These are phyloP conservation scores for Cryptococcus jaspeensis DNA, from an alignment of 1,284 basidiomycete genomes.

Conservation along the genomic window DNA sequence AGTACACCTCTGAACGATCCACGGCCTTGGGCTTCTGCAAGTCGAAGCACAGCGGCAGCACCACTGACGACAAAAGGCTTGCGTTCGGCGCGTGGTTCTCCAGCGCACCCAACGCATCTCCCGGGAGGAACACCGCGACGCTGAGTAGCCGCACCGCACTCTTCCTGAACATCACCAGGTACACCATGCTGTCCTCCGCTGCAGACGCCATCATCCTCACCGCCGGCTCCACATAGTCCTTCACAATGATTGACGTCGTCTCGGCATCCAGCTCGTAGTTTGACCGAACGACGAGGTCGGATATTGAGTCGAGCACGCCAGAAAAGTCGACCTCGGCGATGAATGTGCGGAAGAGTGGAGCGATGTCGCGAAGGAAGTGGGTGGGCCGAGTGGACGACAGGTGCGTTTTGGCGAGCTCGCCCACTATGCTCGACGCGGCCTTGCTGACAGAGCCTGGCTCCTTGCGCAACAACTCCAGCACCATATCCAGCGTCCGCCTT, in stretches of 20 bases:
- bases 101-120: slow-evolving; percentile 61
- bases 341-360: slow-evolving; percentile 61
- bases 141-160: slow-evolving; percentile 60
- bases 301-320: slow-evolving; percentile 60
- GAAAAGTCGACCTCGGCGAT: slow-evolving; percentile 62
- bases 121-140: slow-evolving; percentile 58
- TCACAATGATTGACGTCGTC: slow-evolving; percentile 61
- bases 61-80: slow-evolving; percentile 57
- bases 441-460: slow-evolving; percentile 22
- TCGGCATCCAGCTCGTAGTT: slow-evolving; percentile 57
- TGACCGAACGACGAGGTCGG: slow-evolving; percentile 55
- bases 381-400: slow-evolving; percentile 51
- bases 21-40: slow-evolving; percentile 42
- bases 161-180: slow-evolving; percentile 55
- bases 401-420: slow-evolving; percentile 31
- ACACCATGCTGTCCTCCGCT: slow-evolving; percentile 58
- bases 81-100: slow-evolving; percentile 60
- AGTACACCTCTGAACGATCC: slow-evolving; percentile 54
- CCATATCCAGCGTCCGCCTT: slow-evolving; percentile 61
- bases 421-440: slow-evolving; percentile 30
- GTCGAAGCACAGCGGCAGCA: slow-evolving; percentile 62
- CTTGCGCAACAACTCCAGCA: slow-evolving; percentile 59
- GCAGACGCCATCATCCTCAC: slow-evolving; percentile 59
- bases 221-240: slow-evolving; percentile 61
- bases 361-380: slow-evolving; percentile 60